Evolutionary conservation across 2,329 filamentous ascomycete species (phyloP).

Genomic region (Phialophora chinensis): DNA sequence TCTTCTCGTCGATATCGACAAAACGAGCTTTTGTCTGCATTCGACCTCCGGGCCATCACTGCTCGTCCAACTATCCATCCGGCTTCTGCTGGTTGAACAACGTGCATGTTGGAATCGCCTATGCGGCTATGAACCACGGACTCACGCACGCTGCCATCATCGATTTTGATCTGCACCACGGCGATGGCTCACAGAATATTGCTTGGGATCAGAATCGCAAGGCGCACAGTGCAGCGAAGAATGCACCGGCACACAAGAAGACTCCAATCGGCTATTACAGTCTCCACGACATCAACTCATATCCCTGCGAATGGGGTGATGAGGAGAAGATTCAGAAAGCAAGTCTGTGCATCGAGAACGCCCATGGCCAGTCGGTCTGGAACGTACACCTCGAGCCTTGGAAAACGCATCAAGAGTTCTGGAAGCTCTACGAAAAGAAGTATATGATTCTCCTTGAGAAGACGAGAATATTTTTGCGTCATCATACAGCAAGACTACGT

Average conservation of each 20-base stretch:
- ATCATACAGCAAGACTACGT: constrained; percentile 71
- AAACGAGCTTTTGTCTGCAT: constrained; percentile 88
- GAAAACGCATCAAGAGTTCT: constrained; percentile 84
- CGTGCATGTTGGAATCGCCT: constrained; percentile 93
- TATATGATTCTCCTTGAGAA: constrained; percentile 82
- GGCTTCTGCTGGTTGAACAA: constrained; percentile 99
- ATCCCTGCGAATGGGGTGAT: constrained; percentile 93
- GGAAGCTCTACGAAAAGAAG: constrained; percentile 80
- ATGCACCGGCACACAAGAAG: constrained; percentile 77
- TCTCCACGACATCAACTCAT: constrained; percentile 97
- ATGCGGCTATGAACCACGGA: constrained; percentile 81
- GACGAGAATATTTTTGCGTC: constrained; percentile 74
- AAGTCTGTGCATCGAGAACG: constrained; percentile 90
- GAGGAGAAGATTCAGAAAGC: constrained; percentile 92
- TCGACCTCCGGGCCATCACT: constrained; percentile 93
- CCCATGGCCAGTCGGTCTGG: constrained; percentile 93
- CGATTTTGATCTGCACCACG: constrained; percentile 90
- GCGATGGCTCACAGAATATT: constrained; percentile 94
- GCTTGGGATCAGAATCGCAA: constrained; percentile 87
- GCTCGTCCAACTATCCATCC: constrained; percentile 84
- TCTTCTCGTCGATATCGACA: constrained; percentile 67
- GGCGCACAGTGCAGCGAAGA: constrained; percentile 67
- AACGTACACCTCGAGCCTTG: constrained; percentile 92
- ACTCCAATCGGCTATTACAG: constrained; percentile 94
- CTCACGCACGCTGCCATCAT: constrained; percentile 93